Percentiles rank a stretch among this genome's conserved stretches.
Conservation (phyloP, 768 basidiomycete species). For the Boletus edulis region DNA sequence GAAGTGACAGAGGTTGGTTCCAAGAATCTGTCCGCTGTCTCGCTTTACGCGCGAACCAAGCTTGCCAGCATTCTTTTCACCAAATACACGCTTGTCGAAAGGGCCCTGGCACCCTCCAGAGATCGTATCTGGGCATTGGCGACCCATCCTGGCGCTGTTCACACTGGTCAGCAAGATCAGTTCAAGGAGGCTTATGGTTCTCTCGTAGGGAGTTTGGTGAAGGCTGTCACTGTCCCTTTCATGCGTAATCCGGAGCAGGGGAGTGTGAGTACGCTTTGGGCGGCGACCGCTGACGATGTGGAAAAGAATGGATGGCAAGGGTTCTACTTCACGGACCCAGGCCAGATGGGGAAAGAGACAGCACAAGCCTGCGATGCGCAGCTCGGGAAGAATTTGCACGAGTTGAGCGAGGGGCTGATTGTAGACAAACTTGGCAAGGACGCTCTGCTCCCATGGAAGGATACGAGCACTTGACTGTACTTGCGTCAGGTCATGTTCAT, state of each 20-base stretch:
- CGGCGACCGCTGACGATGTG: background rate
- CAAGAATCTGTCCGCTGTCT: background rate
- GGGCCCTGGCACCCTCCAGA: background rate
- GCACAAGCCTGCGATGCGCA: slow-evolving; percentile 22
- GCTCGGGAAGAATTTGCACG: slow-evolving; percentile 29
- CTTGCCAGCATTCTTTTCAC: background rate
- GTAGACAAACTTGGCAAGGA: slow-evolving; percentile 19
- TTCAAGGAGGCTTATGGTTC: background rate
- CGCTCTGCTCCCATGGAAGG: slow-evolving; percentile 21
- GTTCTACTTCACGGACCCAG: slow-evolving; percentile 19
- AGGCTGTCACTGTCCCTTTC: slow-evolving; percentile 23
- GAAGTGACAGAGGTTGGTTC: background rate
- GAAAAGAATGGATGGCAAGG: slow-evolving; percentile 22
- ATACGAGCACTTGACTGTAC: background rate
- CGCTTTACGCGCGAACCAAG: slow-evolving; percentile 6
- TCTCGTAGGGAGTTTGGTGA: slow-evolving; percentile 6
- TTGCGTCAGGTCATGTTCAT: background rate
- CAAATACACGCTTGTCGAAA: background rate
- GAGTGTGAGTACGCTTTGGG: slow-evolving; percentile 17
- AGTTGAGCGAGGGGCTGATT: slow-evolving; percentile 31
- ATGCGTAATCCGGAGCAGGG: slow-evolving; percentile 28
- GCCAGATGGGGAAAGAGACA: slow-evolving; percentile 17
- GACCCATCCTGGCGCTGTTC: slow-evolving; percentile 2
- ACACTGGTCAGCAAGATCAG: background rate
- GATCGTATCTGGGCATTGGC: background rate